These are phyloP conservation scores for Rhizopus microsporus DNA, from an alignment of 371 early-diverging fungal genomes.

Conservation along the genomic window DNA sequence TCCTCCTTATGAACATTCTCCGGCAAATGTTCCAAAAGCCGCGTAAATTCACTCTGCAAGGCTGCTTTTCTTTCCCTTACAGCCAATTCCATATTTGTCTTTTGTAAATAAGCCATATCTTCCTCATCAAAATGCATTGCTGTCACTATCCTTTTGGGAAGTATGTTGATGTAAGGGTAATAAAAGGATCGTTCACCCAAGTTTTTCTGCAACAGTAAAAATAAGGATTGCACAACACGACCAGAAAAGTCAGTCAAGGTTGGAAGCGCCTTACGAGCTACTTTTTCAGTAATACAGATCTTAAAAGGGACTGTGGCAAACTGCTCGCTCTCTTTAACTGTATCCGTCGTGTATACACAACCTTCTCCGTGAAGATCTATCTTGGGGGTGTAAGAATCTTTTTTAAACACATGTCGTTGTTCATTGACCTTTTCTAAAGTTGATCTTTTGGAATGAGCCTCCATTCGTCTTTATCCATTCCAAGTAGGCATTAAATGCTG, in stretches of 20 bases:
- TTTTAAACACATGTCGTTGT: neutral
- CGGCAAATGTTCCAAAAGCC: slow-evolving; percentile 29
- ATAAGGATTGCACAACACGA: slow-evolving; percentile 41
- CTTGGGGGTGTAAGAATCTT: neutral
- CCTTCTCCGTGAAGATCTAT: slow-evolving; percentile 41
- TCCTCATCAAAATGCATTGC: slow-evolving; percentile 43
- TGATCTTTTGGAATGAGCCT: slow-evolving; percentile 40
- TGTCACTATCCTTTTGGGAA: slow-evolving; percentile 49
- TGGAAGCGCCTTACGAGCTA: slow-evolving; percentile 45
- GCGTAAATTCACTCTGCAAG: slow-evolving; percentile 35
- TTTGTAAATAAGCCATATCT: slow-evolving; percentile 48
- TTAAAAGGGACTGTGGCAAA: slow-evolving; percentile 46
- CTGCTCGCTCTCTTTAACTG: slow-evolving; percentile 30
- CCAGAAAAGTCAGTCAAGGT: slow-evolving; percentile 28
- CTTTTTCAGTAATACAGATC: slow-evolving; percentile 43
- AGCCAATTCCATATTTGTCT: slow-evolving; percentile 52
- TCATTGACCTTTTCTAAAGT: slow-evolving; percentile 38
- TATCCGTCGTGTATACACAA: slow-evolving; percentile 40
- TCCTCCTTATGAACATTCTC: slow-evolving; percentile 23
- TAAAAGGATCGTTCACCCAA: slow-evolving; percentile 45
- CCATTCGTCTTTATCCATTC: slow-evolving; percentile 47
- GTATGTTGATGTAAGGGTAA: slow-evolving; percentile 51
- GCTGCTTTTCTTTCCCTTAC: slow-evolving; percentile 38
- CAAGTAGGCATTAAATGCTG: slow-evolving; percentile 18
- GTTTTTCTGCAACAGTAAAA: slow-evolving; percentile 38